phyloP scores from a whole-genome alignment of 78 protist species.

The Salpingoeca rosetta region DNA sequence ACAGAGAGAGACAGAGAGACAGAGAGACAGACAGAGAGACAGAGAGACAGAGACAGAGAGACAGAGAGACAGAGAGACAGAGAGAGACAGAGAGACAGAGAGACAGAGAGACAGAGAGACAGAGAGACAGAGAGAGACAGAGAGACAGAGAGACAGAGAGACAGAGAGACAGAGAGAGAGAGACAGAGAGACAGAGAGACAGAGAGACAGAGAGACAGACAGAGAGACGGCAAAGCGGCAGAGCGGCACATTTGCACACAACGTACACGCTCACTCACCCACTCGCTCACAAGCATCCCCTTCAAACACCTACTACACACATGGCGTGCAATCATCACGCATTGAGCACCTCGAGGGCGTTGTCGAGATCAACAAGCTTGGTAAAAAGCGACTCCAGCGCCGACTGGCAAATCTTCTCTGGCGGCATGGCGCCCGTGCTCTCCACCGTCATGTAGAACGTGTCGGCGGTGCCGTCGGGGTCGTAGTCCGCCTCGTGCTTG shows the following conservation, averaged over 20 bases:
- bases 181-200: background rate
- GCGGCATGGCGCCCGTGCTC: constrained; percentile 50
- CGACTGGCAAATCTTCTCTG: constrained; percentile 42
- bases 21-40: background rate
- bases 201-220: background rate
- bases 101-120: background rate
- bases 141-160: background rate
- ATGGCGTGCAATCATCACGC: no score
- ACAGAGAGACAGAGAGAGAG: background rate
- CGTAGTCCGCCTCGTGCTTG: background rate
- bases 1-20: background rate
- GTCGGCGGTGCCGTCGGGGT: background rate
- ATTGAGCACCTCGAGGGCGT: background rate
- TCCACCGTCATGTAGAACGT: no score
- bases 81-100: background rate
- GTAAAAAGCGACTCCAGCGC: constrained; percentile 20
- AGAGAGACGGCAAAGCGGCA: background rate
- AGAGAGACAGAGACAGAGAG: background rate
- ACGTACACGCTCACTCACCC: no score
- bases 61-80: background rate
- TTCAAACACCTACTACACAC: no score
- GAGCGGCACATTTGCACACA: background rate
- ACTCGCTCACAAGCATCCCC: no score
- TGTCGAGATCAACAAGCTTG: background rate
- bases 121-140: background rate